Percentiles rank a stretch among this genome's conserved stretches.
Conservation (phyloP, 2,329 filamentous ascomycete genomes). For the Colletotrichum sp. region DNA sequence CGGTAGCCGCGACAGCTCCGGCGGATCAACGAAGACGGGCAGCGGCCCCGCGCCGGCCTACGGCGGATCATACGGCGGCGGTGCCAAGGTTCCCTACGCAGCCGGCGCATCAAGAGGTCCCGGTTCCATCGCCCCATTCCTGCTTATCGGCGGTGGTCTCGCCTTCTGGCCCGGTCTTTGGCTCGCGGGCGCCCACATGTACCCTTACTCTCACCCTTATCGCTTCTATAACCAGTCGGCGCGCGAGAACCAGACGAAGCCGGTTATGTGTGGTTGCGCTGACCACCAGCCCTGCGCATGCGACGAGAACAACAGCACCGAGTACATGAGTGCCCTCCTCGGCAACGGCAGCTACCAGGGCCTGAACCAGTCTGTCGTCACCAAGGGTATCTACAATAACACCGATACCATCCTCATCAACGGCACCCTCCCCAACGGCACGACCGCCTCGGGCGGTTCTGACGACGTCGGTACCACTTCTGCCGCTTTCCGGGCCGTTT, state of each 20-base stretch:
- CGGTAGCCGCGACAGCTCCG: conserved; percentile 35
- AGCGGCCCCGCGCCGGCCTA: conserved; percentile 62
- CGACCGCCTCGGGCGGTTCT: conserved; percentile 48
- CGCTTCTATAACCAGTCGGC: conserved; percentile 50
- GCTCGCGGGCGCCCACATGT: conserved; percentile 54
- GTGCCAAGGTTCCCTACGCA: conserved; percentile 64
- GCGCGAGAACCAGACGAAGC: conserved; percentile 61
- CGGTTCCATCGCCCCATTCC: conserved; percentile 48
- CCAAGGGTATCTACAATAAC: conserved; percentile 56
- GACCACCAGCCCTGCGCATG: conserved; percentile 58
- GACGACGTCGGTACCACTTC: conserved; percentile 42
- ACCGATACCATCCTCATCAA: conserved; percentile 73
- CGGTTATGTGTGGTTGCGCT: conserved; percentile 67
- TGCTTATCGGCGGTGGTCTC: conserved; percentile 54
- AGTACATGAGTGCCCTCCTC: conserved; percentile 66
- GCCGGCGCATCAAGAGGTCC: conserved; percentile 44
- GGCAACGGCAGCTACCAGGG: conserved; percentile 59
- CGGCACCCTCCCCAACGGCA: conserved; percentile 75
- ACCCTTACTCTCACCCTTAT: conserved; percentile 66
- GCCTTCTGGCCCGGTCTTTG: conserved; percentile 70
- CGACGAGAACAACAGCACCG: conserved; percentile 42
- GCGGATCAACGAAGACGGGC: conserved; percentile 61
- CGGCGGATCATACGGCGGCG: conserved; percentile 73
- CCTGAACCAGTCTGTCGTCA: conserved; percentile 67
- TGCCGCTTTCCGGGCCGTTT: conserved; percentile 34